Conservation (phyloP, 495 filamentous ascomycete genomes). For the Podospora anserina region DNA sequence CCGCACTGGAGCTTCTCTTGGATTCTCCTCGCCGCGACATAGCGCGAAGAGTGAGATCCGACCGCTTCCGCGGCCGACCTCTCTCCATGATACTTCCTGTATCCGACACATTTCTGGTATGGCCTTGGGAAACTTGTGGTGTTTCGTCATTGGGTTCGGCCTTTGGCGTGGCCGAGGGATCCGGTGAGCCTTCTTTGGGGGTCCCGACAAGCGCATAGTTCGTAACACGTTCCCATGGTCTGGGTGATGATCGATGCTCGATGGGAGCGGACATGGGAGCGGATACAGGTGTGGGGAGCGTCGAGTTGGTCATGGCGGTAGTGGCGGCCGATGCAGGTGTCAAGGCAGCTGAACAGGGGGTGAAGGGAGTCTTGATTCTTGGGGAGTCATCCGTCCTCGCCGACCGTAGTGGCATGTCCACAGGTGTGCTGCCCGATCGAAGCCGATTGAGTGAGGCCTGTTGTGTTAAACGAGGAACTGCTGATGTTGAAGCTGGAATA, state of each 20-base stretch:
- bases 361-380: constrained; percentile 42
- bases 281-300: constrained; percentile 46
- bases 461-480: constrained; percentile 35
- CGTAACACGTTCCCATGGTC: constrained; percentile 44
- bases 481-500: constrained; percentile 44
- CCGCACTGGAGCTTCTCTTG: constrained; percentile 43
- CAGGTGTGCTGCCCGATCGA: constrained; percentile 38
- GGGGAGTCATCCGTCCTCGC: constrained; percentile 46
- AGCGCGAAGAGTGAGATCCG: constrained; percentile 31
- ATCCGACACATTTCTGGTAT: constrained; percentile 54
- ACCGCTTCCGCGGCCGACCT: constrained; percentile 54
- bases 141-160: constrained; percentile 34
- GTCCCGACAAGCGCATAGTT: constrained; percentile 22
- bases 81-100: constrained; percentile 58
- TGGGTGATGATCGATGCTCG: constrained; percentile 42
- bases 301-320: constrained; percentile 41
- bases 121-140: constrained; percentile 23
- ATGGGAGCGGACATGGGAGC: constrained; percentile 47
- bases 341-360: constrained; percentile 39
- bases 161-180: constrained; percentile 30
- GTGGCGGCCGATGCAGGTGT: constrained; percentile 42
- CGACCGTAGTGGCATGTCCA: constrained; percentile 34
- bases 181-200: constrained; percentile 27
- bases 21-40: constrained; percentile 30
- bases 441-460: constrained; percentile 41